Conservation (phyloP, 352 stramenopile genomes). For the Globisporangium perplexum region DNA sequence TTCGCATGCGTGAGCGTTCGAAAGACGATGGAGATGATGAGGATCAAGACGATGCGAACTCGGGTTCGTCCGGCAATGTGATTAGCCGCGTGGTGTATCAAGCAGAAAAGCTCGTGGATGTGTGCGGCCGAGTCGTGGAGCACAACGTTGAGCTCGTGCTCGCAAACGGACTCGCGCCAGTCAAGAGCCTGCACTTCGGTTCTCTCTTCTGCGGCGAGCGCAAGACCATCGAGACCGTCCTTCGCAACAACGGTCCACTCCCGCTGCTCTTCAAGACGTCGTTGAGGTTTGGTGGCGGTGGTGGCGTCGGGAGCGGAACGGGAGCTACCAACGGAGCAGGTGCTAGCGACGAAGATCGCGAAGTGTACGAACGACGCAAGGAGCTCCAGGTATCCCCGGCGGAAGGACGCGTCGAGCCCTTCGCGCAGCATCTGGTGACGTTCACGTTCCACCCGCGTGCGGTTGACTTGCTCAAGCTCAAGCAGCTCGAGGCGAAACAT, state of each 20-base stretch:
- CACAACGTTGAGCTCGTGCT: slow-evolving; percentile 83
- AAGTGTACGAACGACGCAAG: slow-evolving; percentile 58
- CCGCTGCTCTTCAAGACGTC: slow-evolving; percentile 58
- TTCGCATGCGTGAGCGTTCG: slow-evolving; percentile 32
- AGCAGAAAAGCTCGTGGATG: slow-evolving; percentile 71
- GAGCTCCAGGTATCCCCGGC: slow-evolving; percentile 54
- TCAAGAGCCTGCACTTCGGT: slow-evolving; percentile 61
- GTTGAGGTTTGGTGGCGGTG: slow-evolving; percentile 33
- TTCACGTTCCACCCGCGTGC: slow-evolving; percentile 48
- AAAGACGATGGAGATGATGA: slow-evolving; percentile 10
- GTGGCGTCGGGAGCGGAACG: background rate
- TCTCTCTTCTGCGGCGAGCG: slow-evolving; percentile 64
- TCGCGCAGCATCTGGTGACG: slow-evolving; percentile 29
- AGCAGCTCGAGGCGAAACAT: slow-evolving; percentile 18
- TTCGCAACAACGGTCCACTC: slow-evolving; percentile 75
- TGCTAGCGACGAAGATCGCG: slow-evolving; percentile 47
- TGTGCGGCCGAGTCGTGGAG: slow-evolving; percentile 72
- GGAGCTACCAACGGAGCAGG: background rate
- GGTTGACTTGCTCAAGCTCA: slow-evolving; percentile 27
- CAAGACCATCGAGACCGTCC: slow-evolving; percentile 47
- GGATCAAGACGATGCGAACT: background rate
- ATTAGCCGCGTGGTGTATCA: slow-evolving; percentile 6
- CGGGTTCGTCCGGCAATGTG: background rate
- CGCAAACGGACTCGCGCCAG: slow-evolving; percentile 29
- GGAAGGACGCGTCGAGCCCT: slow-evolving; percentile 60